Percentiles rank a stretch among this genome's conserved stretches.
Evolutionary conservation across 2,329 filamentous ascomycete genomes (phyloP).

Genomic region (Xylaria sp.): DNA sequence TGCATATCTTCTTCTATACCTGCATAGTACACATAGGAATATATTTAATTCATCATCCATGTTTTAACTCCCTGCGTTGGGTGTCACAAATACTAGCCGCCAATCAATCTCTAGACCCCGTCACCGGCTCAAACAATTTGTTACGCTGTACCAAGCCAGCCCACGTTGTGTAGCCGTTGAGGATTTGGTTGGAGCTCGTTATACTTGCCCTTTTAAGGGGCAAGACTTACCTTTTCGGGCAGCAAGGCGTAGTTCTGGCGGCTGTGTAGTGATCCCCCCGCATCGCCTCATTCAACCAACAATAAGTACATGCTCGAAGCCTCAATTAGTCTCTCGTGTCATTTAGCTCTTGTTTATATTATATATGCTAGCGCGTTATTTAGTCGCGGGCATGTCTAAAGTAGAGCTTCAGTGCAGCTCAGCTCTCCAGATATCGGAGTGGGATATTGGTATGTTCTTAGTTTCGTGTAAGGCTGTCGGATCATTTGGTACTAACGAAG

Average conservation of each 20-base stretch:
- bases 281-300: neutral
- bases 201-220: neutral
- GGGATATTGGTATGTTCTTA: slow-evolving; percentile 17
- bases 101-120: neutral
- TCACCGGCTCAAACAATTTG: neutral
- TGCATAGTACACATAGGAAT: neutral
- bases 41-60: neutral
- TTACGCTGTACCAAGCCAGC: neutral
- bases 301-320: slow-evolving; percentile 7
- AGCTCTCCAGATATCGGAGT: slow-evolving; percentile 19
- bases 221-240: neutral
- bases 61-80: neutral
- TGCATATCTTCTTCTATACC: neutral
- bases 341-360: neutral
- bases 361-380: neutral
- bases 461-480: neutral
- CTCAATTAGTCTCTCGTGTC: neutral
- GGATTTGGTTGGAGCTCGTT: neutral
- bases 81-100: neutral
- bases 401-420: neutral
- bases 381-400: slow-evolving; percentile 7
- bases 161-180: neutral
- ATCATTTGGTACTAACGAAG: neutral
- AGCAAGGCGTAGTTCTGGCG: neutral
- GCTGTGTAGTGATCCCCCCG: slow-evolving; percentile 10